These are phyloP conservation scores for Tardiomyces blankii DNA, from an alignment of 1,139 yeast species.

Conservation along the genomic window DNA sequence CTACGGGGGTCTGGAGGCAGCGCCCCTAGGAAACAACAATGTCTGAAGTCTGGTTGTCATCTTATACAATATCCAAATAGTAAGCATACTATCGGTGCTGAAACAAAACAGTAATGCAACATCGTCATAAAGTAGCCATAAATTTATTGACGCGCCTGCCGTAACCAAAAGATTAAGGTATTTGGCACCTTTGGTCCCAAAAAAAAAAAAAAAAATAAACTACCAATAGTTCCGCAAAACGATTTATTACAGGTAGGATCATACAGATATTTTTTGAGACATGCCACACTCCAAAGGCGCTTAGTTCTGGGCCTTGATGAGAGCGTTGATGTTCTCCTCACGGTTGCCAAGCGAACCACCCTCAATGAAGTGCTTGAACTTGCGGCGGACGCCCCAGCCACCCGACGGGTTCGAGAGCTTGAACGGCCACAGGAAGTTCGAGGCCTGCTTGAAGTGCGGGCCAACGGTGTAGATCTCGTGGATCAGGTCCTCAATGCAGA, in stretches of 20 bases:
- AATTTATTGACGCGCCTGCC: too few species aligned
- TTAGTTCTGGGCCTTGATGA: conserved; percentile 89
- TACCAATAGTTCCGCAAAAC: background rate
- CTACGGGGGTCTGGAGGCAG: too few species aligned
- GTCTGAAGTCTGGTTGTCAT: too few species aligned
- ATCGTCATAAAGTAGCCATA: too few species aligned
- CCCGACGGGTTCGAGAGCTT: conserved; percentile 98
- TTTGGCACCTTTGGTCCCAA: too few species aligned
- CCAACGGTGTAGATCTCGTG: conserved; percentile 99
- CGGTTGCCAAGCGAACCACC: conserved; percentile 99
- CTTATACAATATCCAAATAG: too few species aligned
- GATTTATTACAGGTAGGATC: background rate
- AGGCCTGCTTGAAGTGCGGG: conserved; percentile 99
- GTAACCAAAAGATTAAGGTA: too few species aligned
- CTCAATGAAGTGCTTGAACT: conserved; percentile 99
- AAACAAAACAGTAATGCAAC: too few species aligned
- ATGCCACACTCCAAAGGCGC: too few species aligned
- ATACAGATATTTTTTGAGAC: background rate
- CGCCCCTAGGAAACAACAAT: too few species aligned
- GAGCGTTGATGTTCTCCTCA: conserved; percentile 95
- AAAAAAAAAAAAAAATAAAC: too few species aligned
- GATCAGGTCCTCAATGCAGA: conserved; percentile 93
- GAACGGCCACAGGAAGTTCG: conserved; percentile 99
- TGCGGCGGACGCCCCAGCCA: conserved; percentile 99
- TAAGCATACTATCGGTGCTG: too few species aligned